These are phyloP conservation scores for Cercospora canescens DNA, from an alignment of 2,329 filamentous ascomycete genomes.

Conservation along the genomic window DNA sequence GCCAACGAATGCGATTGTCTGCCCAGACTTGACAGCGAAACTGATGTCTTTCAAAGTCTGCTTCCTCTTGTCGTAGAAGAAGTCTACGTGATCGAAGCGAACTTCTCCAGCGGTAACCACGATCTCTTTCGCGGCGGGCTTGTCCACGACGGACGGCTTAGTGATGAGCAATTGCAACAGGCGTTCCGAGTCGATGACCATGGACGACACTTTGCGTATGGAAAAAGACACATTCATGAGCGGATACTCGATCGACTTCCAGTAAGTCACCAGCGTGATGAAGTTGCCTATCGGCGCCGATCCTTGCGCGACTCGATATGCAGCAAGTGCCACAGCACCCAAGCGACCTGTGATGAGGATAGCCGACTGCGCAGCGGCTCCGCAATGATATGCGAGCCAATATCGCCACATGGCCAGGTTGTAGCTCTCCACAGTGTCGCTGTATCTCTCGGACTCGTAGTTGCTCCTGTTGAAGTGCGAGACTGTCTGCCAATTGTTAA, in stretches of 20 bases:
- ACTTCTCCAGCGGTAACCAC: constrained; percentile 51
- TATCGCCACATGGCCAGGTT: constrained; percentile 34
- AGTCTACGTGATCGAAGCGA: constrained; percentile 56
- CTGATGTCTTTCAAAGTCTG: constrained; percentile 52
- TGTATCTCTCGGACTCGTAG: constrained; percentile 56
- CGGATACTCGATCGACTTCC: constrained; percentile 51
- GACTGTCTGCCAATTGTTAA: constrained; percentile 62
- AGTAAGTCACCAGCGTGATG: constrained; percentile 66
- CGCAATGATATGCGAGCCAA: constrained; percentile 34
- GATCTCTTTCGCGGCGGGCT: constrained; percentile 48
- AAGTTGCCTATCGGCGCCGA: constrained; percentile 59
- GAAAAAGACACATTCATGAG: constrained; percentile 53
- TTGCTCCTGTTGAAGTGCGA: constrained; percentile 58
- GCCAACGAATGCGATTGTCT: constrained; percentile 62
- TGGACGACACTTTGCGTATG: constrained; percentile 50
- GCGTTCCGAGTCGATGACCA: constrained; percentile 66
- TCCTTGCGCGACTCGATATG: constrained; percentile 54
- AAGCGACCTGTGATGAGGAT: constrained; percentile 53
- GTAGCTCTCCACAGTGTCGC: constrained; percentile 39
- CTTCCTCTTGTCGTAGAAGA: constrained; percentile 57
- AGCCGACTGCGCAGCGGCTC: constrained; percentile 46
- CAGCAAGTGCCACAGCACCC: constrained; percentile 53
- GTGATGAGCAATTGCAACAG: constrained; percentile 59
- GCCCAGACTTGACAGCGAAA: constrained; percentile 52
- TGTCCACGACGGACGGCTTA: constrained; percentile 56